These are phyloP conservation scores for Agrocybe pediades DNA, from an alignment of 768 basidiomycete species.

Conservation along the genomic window DNA sequence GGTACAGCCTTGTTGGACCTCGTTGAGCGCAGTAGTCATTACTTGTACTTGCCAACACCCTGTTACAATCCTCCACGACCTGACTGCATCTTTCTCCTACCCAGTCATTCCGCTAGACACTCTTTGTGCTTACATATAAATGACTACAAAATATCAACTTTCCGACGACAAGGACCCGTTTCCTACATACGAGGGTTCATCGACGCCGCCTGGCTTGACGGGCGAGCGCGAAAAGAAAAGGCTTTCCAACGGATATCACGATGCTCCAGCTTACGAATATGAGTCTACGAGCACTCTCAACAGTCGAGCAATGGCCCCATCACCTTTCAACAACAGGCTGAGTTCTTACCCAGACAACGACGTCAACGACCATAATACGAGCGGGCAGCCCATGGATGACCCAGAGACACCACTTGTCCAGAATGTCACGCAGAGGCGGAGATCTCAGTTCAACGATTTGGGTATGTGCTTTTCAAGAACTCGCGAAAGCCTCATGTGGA, in stretches of 20 bases:
- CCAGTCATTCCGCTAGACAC: not conserved
- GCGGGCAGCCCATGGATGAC: slow-evolving; percentile 26
- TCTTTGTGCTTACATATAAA: no score
- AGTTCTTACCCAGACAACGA: slow-evolving; percentile 16
- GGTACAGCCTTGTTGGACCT: not conserved
- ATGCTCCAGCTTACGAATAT: slow-evolving; percentile 2
- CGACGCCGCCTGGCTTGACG: not conserved
- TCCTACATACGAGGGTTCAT: not conserved
- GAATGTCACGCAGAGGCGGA: slow-evolving; percentile 44
- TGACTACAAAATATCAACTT: not conserved
- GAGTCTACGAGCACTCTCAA: slow-evolving; percentile 15
- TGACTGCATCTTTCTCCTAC: not conserved
- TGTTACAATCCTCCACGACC: not conserved
- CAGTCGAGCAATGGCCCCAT: not conserved
- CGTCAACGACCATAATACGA: slow-evolving; percentile 5
- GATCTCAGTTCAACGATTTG: slow-evolving; percentile 51
- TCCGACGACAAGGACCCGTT: not conserved
- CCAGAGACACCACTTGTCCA: slow-evolving; percentile 44
- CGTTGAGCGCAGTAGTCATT: no score
- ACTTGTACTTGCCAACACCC: not conserved
- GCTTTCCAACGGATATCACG: not conserved
- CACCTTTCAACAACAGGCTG: slow-evolving; percentile 1
- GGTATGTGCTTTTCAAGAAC: slow-evolving; percentile 37
- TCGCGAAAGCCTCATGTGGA: no score
- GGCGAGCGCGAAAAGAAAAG: slow-evolving; percentile 7